These are phyloP conservation scores for Schizochytrium sp. DNA, from an alignment of 108 stramenopile species.

Conservation along the genomic window DNA sequence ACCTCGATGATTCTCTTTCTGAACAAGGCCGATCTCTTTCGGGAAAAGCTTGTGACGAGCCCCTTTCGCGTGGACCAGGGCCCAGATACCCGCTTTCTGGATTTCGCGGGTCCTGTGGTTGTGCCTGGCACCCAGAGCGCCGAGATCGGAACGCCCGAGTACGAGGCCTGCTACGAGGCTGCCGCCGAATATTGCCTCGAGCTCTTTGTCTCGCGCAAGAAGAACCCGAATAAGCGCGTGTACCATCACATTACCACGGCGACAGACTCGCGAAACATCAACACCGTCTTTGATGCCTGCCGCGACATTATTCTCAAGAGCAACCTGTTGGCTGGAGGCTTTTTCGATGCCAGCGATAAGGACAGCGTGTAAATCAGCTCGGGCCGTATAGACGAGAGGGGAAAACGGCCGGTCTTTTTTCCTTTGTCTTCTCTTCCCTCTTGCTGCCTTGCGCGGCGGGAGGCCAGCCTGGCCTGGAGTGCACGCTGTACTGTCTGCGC, in stretches of 20 bases:
- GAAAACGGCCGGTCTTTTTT: too few species aligned
- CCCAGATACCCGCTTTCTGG: not conserved
- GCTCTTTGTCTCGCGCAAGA: constrained; percentile 51
- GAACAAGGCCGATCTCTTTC: constrained; percentile 61
- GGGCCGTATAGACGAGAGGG: too few species aligned
- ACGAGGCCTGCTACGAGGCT: constrained; percentile 58
- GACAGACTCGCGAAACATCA: constrained; percentile 58
- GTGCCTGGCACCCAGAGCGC: constrained; percentile 57
- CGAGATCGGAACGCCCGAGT: not conserved
- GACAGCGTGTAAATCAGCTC: not conserved
- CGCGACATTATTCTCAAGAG: constrained; percentile 61
- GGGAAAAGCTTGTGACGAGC: constrained; percentile 46
- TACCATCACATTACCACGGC: constrained; percentile 62
- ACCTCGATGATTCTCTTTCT: constrained; percentile 68
- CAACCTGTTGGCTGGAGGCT: constrained; percentile 50
- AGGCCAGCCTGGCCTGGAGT: too few species aligned
- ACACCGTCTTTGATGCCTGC: constrained; percentile 66
- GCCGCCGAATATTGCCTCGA: constrained; percentile 63
- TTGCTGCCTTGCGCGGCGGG: too few species aligned
- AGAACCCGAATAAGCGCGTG: constrained; percentile 39
- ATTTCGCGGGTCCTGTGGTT: constrained; percentile 23
- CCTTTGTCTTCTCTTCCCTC: too few species aligned
- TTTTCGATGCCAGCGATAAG: not conserved
- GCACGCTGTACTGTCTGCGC: too few species aligned
- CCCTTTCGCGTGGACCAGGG: not conserved